Base-by-base conservation (phyloP, 352 stramenopile genomes). In the Globisporangium irregulare region DNA sequence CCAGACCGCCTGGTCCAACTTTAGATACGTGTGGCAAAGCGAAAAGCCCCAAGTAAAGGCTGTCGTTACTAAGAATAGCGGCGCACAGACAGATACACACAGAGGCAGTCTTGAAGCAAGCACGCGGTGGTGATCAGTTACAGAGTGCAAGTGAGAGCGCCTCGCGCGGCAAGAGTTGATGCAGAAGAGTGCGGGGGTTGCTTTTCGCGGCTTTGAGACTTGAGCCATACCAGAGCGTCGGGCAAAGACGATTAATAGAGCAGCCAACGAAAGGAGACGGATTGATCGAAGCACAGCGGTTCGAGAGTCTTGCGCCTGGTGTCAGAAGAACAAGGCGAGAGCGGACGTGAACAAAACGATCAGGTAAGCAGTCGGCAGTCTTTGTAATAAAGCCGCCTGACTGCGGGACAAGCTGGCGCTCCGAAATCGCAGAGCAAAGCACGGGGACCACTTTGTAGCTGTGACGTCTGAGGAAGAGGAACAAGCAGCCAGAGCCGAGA, bases 341-440 rank as follows among this genome's bases (percentile, higher is more conserved):
- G 10, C n/a, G 14, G n/a, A 20, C 55, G 55, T 61, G 55, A 5
- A 46, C 59, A 64, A 22, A 25, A 36, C 32, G 22, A 36, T 18
- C 18, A 53, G 29, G 41, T 34, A 48, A 46, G 60, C 60, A 66
- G 60, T 66, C 51, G 46, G 46, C 4, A 59, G 46, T 48, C 46
- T 66, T 66, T 66, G 46, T 48, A 32, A 10, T 29, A 66, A 59
- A 66, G 60, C 60, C 43, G 60, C 27, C 60, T 9, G 46, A 59
- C 60, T 66, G 60, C 46, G 34, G 56, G 56, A 50, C 56, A 85
- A 77, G 57, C 75, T 84, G 77, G 74, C 76, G 73, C 70, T 80
- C 65, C 77, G 71, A 34, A 68, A 79, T 70, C 73, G 73, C 66
- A 77, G 73, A 66, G 78, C 66, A 50, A 80, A 77, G 12, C 77